phyloP scores from a whole-genome alignment of 345 rosid species.

The Eucalyptus caleyi region DNA sequence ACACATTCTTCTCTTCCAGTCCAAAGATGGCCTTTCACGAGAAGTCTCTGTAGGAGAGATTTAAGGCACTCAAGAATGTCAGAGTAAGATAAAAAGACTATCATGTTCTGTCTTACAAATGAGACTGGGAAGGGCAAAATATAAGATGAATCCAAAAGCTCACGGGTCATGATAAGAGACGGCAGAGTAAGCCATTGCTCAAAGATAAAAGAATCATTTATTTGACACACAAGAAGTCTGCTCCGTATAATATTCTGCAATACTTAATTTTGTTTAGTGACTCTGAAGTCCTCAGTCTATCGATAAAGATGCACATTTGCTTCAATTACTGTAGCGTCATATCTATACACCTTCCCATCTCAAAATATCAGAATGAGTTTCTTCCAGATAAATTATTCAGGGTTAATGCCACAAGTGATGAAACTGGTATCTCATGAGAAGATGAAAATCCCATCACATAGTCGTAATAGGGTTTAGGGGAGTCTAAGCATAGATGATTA shows the following conservation, averaged over 20 bases:
- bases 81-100: background rate
- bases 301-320: background rate
- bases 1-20: constrained; percentile 69
- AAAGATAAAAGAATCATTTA: background rate
- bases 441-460: background rate
- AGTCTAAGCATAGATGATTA: background rate
- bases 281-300: background rate
- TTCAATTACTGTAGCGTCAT: background rate
- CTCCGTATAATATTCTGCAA: background rate
- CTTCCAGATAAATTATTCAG: background rate
- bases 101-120: background rate
- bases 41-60: constrained; percentile 19
- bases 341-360: background rate
- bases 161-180: background rate
- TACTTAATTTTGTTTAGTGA: background rate
- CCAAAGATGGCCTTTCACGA: constrained; percentile 59
- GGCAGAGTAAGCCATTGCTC: background rate
- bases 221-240: background rate
- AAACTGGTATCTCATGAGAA: background rate
- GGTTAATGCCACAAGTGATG: background rate
- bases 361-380: background rate
- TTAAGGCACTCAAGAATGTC: background rate
- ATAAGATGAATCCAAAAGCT: background rate
- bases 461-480: background rate
- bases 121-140: background rate